Conservation (phyloP, 1,139 yeast genomes). For the Eremothecium coryli region DNA sequence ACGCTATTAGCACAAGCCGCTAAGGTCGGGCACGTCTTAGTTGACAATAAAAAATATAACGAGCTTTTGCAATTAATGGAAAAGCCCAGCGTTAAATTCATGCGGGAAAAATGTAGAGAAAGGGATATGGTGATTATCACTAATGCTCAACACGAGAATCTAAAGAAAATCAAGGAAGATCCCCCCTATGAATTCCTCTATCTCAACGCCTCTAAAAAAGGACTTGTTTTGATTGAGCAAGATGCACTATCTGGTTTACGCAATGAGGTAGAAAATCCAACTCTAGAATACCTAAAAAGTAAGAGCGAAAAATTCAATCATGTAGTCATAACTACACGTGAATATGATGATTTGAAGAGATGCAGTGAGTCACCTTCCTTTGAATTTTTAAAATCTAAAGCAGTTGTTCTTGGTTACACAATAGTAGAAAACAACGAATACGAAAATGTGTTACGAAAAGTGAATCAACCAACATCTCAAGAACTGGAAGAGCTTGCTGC, state of each 20-base stretch:
- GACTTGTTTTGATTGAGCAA: constrained; percentile 1
- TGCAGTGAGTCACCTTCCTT: constrained; percentile 26
- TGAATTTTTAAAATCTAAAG: neutral
- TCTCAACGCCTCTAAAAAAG: neutral
- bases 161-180: constrained; percentile 7
- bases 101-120: constrained; percentile 28
- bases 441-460: neutral
- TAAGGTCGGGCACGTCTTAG: constrained; percentile 4
- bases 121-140: constrained; percentile 19
- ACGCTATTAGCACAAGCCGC: constrained; percentile 8
- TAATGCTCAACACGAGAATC: constrained; percentile 21
- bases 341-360: constrained; percentile 24
- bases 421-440: constrained; percentile 13
- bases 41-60: constrained; percentile 6
- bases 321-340: constrained; percentile 27
- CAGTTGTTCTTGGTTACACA: neutral
- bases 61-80: constrained; percentile 24
- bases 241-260: constrained; percentile 5
- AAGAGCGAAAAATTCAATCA: constrained; percentile 25
- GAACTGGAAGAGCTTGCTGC: constrained; percentile 4
- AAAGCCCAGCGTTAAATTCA: constrained; percentile 24
- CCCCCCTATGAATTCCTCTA: neutral
- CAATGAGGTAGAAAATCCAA: constrained; percentile 18
- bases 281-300: constrained; percentile 19
- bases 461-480: constrained; percentile 3